Evolutionary conservation across 2,329 filamentous ascomycete genomes (phyloP).

Genomic region (Lithohypha guttulata): DNA sequence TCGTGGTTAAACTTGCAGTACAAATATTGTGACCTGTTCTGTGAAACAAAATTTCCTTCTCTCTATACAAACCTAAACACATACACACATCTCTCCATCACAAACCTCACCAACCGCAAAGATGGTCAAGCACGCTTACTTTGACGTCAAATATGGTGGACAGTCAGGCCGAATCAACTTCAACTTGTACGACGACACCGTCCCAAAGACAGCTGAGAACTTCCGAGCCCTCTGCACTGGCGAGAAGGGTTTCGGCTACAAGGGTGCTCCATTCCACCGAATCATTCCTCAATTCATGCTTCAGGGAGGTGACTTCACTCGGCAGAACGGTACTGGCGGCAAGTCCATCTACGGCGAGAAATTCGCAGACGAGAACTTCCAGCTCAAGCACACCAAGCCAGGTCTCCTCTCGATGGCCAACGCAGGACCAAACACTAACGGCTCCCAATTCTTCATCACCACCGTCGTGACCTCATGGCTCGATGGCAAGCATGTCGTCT

Average conservation of each 20-base stretch:
- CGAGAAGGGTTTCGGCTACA: conserved; percentile 57
- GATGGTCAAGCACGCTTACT: conserved; percentile 60
- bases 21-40: too few species aligned
- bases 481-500: conserved; percentile 60
- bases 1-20: too few species aligned
- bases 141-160: conserved; percentile 51
- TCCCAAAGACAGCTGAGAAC: conserved; percentile 74
- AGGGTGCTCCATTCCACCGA: conserved; percentile 57
- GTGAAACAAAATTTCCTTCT: too few species aligned
- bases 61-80: not conserved
- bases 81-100: too few species aligned
- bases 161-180: conserved; percentile 67
- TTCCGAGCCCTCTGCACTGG: conserved; percentile 55
- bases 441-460: conserved; percentile 64
- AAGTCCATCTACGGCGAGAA: conserved; percentile 58
- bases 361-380: conserved; percentile 62
- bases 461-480: conserved; percentile 57
- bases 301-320: conserved; percentile 34
- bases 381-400: conserved; percentile 56
- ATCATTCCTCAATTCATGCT: conserved; percentile 64
- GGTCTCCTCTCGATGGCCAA: conserved; percentile 57
- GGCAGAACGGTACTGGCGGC: conserved; percentile 45
- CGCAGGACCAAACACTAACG: conserved; percentile 46
- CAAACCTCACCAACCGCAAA: too few species aligned
- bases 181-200: conserved; percentile 71